phyloP scores from a whole-genome alignment of 1,139 yeast species.

The Candida sp. region DNA sequence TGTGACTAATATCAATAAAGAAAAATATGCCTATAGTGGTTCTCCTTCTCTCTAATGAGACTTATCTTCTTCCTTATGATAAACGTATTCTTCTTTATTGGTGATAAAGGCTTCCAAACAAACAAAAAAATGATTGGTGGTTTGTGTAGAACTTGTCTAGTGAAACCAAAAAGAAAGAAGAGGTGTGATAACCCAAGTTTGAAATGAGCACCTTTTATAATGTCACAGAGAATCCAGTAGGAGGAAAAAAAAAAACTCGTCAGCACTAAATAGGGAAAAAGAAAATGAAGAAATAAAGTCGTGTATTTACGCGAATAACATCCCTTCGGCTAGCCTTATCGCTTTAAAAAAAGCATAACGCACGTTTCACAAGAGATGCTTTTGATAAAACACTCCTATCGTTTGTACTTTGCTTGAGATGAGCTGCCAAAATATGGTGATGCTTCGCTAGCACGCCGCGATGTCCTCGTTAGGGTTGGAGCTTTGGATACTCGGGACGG shows the following conservation, averaged over 20 bases:
- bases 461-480: constrained; percentile 12
- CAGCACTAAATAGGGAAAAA: too few species aligned
- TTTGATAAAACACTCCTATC: not conserved
- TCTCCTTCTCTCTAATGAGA: not conserved
- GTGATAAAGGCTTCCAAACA: not conserved
- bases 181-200: too few species aligned
- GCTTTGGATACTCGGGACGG: constrained; percentile 8
- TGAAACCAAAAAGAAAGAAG: not conserved
- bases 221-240: too few species aligned
- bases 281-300: too few species aligned
- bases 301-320: too few species aligned
- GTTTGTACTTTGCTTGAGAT: not conserved
- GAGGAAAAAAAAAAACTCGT: too few species aligned
- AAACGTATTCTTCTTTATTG: constrained; percentile 2
- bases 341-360: too few species aligned
- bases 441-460: constrained; percentile 8
- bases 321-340: too few species aligned
- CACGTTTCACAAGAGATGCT: too few species aligned
- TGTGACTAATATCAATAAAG: not conserved
- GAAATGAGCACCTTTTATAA: too few species aligned
- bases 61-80: not conserved
- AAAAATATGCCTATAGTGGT: not conserved
- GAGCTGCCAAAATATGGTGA: constrained; percentile 13
- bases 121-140: not conserved
- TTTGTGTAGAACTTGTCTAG: not conserved